These are phyloP conservation scores for Penicillium arizonense DNA, from an alignment of 495 filamentous ascomycete species.

Conservation along the genomic window DNA sequence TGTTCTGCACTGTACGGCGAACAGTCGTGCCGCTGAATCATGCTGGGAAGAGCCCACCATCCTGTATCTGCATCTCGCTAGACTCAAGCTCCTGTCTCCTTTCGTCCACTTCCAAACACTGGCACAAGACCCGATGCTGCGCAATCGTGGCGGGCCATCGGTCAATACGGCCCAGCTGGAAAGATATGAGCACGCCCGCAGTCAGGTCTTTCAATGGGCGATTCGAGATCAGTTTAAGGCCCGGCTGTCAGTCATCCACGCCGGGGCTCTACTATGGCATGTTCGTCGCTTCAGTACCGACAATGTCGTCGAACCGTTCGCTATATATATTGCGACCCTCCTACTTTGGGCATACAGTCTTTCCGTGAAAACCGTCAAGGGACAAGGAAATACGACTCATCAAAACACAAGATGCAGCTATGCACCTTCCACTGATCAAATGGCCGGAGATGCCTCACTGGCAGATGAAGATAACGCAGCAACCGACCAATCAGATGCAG, in stretches of 20 bases:
- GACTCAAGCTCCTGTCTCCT: background rate
- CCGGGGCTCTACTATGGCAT: slow-evolving; percentile 3
- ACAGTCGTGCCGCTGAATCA: background rate
- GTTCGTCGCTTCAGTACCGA: slow-evolving; percentile 4
- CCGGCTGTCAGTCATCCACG: slow-evolving; percentile 1
- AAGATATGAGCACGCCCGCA: background rate
- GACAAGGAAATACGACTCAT: too few species aligned
- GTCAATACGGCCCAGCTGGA: too few species aligned
- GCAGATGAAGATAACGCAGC: too few species aligned
- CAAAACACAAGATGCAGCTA: too few species aligned
- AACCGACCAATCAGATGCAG: slow-evolving; percentile 1
- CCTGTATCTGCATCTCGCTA: slow-evolving; percentile 3
- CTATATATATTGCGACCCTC: background rate
- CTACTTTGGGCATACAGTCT: slow-evolving; percentile 2
- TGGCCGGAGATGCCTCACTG: too few species aligned
- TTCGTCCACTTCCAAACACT: background rate
- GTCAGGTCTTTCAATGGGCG: slow-evolving; percentile 3
- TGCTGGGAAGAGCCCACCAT: slow-evolving; percentile 4
- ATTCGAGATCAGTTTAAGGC: slow-evolving; percentile 7
- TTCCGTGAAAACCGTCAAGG: too few species aligned
- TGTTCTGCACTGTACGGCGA: background rate
- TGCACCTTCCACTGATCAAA: too few species aligned
- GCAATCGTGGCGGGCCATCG: background rate
- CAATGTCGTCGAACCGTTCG: background rate
- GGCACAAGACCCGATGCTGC: background rate